Evolutionary conservation across 345 rosid genomes (phyloP), one percentile per base, ranked within the genome.

Genomic region (Gossypium ekmanianum): DNA sequence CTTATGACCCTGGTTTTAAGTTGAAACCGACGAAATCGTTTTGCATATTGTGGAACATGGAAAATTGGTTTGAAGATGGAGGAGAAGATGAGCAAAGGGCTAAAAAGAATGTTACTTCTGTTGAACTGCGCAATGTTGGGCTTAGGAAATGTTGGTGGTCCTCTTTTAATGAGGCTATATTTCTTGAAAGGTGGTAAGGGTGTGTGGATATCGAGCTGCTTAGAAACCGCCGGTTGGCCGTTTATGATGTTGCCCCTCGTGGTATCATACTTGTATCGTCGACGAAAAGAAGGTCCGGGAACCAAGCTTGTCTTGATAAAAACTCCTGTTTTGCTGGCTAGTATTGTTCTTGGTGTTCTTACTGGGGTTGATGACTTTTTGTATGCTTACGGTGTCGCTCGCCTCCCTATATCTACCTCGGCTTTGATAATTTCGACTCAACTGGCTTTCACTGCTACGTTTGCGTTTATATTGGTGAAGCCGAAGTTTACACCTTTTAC

Each of bases 191-290:
- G 85, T 0, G 82, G 80, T 14, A 79, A 79, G 39, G 68, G 77
- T 0, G 77, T 77, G 11, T 82, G 82, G 85, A 57, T 66, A 44
- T 76, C 85, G 16, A 77, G 82, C 39, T 70, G 71, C 45, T 39
- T 79, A 26, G 74, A 79, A 59, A 82, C 85, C 2, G 80, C 74
- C 0, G 85, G 85, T 22, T 82, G 85, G 80, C 82, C 82, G 6
- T 16, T 79, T 11, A 48, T 76, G 71, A 0, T 82, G 6, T 26
- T 79, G 14, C 75, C 85, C 1, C 85, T 82, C 61, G 0, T 48
- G 2, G 41, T 48, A 18, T 76, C 84, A 43, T 82, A 76, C 75
- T 14, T 78, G 20, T 54, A 61, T 62, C 84, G 84, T 52, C 78
- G 84, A 20, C 45, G 68, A 27, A 78, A 61, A 61, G 74, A 78